phyloP scores from a whole-genome alignment of 1,139 yeast genomes.

The Yamadazyma trypodendri region DNA sequence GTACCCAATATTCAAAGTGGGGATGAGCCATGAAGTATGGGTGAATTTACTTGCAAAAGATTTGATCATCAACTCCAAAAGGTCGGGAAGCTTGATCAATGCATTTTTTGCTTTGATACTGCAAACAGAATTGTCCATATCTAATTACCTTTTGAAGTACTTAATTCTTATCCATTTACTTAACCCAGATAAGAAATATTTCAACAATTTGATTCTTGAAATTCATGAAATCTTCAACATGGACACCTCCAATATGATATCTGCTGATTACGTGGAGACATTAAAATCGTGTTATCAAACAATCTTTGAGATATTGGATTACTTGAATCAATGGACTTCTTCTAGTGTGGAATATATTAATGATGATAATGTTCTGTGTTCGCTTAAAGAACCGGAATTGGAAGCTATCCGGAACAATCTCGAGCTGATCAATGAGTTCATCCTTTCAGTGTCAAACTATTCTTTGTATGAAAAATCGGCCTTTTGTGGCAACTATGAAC shows the following conservation, averaged over 20 bases:
- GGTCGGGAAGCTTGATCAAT: slow-evolving; percentile 40
- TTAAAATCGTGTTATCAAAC: slow-evolving; percentile 66
- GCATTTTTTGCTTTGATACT: slow-evolving; percentile 68
- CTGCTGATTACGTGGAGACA: slow-evolving; percentile 55
- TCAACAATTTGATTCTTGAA: slow-evolving; percentile 53
- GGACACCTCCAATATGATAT: slow-evolving; percentile 27
- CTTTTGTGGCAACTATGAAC: slow-evolving; percentile 81
- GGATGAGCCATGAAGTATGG: slow-evolving; percentile 57
- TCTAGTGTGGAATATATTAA: slow-evolving; percentile 32
- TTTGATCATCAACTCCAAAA: slow-evolving; percentile 40
- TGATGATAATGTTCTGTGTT: slow-evolving; percentile 17
- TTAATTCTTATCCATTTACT: slow-evolving; percentile 67
- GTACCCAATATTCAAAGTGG: slow-evolving; percentile 35
- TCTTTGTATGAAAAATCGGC: slow-evolving; percentile 76
- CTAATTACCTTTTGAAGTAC: slow-evolving; percentile 78
- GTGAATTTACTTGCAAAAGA: slow-evolving; percentile 66
- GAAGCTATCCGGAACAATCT: slow-evolving; percentile 26
- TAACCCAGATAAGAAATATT: slow-evolving; percentile 43
- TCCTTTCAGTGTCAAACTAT: slow-evolving; percentile 60
- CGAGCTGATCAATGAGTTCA: slow-evolving; percentile 41
- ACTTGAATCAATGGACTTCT: slow-evolving; percentile 74
- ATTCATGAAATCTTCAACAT: slow-evolving; percentile 57
- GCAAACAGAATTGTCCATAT: slow-evolving; percentile 68
- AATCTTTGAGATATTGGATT: slow-evolving; percentile 77
- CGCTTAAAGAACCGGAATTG: slow-evolving; percentile 18